phyloP scores from a whole-genome alignment of 2,329 filamentous ascomycete species.

The Fusarium dlaminii region DNA sequence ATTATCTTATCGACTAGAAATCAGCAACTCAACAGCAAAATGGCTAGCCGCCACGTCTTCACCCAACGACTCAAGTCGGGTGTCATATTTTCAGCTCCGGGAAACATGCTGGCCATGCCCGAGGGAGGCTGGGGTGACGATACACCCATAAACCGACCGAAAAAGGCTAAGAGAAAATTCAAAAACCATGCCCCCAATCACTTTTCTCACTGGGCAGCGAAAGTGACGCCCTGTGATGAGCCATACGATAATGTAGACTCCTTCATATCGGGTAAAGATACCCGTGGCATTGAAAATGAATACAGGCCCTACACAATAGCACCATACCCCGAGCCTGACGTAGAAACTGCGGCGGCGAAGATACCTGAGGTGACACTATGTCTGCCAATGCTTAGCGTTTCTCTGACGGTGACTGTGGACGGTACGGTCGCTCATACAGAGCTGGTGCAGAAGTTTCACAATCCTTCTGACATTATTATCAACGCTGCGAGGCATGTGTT shows the following conservation, averaged over 20 bases:
- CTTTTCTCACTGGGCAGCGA: background rate
- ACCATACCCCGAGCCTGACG: fast-evolving
- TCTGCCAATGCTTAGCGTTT: background rate
- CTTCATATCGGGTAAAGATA: background rate
- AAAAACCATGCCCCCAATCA: fast-evolving
- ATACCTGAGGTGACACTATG: background rate
- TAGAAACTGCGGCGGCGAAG: fast-evolving
- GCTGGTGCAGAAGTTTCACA: background rate
- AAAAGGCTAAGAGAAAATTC: background rate
- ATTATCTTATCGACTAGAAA: fast-evolving
- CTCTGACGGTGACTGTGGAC: background rate
- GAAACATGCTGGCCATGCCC: fast-evolving
- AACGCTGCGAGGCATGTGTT: fast-evolving
- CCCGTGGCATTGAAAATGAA: background rate
- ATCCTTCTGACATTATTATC: background rate
- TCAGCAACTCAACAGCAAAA: fast-evolving
- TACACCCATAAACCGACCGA: background rate
- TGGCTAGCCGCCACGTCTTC: background rate
- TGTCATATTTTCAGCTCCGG: background rate
- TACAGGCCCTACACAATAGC: background rate
- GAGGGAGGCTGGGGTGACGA: background rate
- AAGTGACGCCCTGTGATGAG: background rate
- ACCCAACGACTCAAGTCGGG: background rate
- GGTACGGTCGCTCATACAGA: background rate
- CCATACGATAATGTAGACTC: background rate